Base-by-base conservation (phyloP, 2,329 filamentous ascomycete genomes). In the Tolypocladium nubicola region DNA sequence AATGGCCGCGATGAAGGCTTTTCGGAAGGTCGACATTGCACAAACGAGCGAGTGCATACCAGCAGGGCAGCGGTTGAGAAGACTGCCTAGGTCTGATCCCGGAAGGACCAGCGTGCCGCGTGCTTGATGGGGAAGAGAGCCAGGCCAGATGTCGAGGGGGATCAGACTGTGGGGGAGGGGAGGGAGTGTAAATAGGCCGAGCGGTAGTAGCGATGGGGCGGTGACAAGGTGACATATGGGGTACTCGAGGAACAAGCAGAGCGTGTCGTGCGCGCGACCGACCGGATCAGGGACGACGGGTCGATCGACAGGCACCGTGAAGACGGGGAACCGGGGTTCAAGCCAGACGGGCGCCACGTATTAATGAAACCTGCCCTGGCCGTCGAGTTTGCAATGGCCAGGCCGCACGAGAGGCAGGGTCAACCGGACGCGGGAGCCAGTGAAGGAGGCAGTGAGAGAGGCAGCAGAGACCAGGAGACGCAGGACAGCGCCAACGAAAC, bases 1-100 rank as follows among this genome's bases (percentile, higher is more conserved):
- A 56, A 80, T 70, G 59, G 80, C 81, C 61, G 79, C 74, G 60
- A 81, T 64, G 64, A 86, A 71, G 53, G 76, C 75, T 69, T 78
- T 79, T 62, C 76, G 79, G 64, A 86, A 71, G 54, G 75, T 76
- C 67, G 77, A 73, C 82, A 85, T 86, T 68, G 77, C 75, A 75
- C 74, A 74, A 76, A 75, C 72, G 76, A 82, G 71, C 64, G 76
- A 71, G 72, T 73, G 76, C 77, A 78, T 75, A 70, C 71, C 70
- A 75, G 4, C 26, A 30, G 38, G 21, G 19, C 30, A 13, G 47
- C 21, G 47, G 30, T 21, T 37, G 47, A 52, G 10, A 52, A 52
- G 30, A 14, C 19, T 21, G 47, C 30, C 47, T 37, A 37, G 30
- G 10, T 8, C 47, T 13, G 30, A 52, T 30, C 30, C 47, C 30